These are phyloP conservation scores for Rhizopogon roseolus DNA, from an alignment of 768 basidiomycete genomes.

Conservation along the genomic window DNA sequence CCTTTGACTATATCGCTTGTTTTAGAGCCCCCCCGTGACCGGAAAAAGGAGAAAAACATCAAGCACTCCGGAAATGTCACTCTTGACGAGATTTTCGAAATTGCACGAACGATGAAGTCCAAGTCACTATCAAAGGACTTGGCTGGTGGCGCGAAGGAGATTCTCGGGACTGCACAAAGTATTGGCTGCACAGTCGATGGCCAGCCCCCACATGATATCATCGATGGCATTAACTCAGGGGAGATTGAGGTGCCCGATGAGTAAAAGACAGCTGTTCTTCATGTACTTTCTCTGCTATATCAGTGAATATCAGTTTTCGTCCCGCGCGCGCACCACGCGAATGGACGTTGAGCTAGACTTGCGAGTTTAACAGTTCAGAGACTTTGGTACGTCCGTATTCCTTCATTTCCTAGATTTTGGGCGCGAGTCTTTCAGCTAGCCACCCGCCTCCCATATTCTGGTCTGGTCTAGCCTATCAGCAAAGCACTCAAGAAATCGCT, in stretches of 20 bases:
- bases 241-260: conserved; percentile 85
- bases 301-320: too few species aligned
- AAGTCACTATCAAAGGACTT: conserved; percentile 94
- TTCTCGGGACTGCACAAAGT: conserved; percentile 95
- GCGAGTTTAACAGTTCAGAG: too few species aligned
- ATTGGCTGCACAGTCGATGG: conserved; percentile 97
- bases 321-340: too few species aligned
- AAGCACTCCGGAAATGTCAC: conserved; percentile 95
- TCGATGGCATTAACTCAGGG: conserved; percentile 80
- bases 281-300: too few species aligned
- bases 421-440: too few species aligned
- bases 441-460: too few species aligned
- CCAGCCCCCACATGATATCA: conserved; percentile 87
- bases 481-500: too few species aligned
- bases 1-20: conserved; percentile 1
- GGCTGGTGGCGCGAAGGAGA: conserved; percentile 91
- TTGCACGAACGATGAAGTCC: conserved; percentile 92
- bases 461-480: too few species aligned
- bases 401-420: too few species aligned
- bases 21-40: conserved; percentile 95
- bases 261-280: conserved; percentile 36
- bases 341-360: too few species aligned
- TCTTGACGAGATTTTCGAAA: conserved; percentile 90
- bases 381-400: too few species aligned
- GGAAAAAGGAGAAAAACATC: conserved; percentile 99